Conservation (phyloP, 2,329 filamentous ascomycete genomes). For the Nemania bipapillata region DNA sequence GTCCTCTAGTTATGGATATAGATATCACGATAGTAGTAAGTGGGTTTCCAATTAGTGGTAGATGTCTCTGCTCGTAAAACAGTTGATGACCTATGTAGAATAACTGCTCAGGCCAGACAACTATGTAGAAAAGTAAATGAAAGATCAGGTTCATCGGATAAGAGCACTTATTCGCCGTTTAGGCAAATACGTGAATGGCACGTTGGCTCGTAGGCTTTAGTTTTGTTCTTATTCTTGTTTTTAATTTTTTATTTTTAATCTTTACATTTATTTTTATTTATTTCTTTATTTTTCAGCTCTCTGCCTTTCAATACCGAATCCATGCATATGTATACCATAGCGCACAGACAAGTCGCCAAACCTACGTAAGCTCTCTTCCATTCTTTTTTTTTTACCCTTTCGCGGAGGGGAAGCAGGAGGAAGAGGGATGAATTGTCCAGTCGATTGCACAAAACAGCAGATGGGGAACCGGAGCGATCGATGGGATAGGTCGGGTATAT, state of each 20-base stretch:
- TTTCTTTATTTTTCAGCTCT: too few relatives aligned
- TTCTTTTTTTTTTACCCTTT: neutral
- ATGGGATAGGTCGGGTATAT: conserved; percentile 4
- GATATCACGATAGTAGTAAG: neutral
- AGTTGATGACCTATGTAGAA: neutral
- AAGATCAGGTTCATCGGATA: conserved; percentile 12
- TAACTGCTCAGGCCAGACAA: neutral
- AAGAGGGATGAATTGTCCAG: neutral
- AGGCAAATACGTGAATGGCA: conserved; percentile 35
- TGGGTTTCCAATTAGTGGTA: too few relatives aligned
- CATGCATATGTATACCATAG: neutral
- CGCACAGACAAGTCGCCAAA: neutral
- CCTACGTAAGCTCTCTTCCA: neutral
- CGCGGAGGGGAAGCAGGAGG: neutral
- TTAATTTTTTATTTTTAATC: neutral
- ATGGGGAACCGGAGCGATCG: neutral
- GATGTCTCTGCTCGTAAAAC: neutral
- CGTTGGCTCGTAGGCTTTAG: conserved; percentile 12
- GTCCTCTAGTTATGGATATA: neutral
- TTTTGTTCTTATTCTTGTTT: neutral
- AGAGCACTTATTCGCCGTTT: conserved; percentile 26
- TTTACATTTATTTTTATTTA: too few relatives aligned
- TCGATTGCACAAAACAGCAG: neutral
- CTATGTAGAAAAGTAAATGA: neutral
- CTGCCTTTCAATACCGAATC: too few relatives aligned